Evolutionary conservation across 2,329 filamentous ascomycete genomes (phyloP).

Genomic region (Hawksworthiomyces lignivorus): DNA sequence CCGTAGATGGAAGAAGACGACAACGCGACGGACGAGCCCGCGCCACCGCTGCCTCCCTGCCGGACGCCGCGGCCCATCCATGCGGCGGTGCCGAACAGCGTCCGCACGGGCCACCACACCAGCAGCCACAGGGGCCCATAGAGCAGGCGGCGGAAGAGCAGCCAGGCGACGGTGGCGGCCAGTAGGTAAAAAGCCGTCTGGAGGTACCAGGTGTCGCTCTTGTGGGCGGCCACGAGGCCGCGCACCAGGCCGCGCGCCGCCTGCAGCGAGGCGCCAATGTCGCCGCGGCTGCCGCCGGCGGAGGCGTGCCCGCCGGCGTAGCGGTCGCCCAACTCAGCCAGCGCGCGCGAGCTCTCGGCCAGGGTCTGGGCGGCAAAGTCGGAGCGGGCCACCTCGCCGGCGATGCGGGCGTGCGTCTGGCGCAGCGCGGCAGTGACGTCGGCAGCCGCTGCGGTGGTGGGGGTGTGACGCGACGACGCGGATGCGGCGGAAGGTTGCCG

Average conservation of each 20-base stretch:
- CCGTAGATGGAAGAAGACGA: conserved; percentile 16
- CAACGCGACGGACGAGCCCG: conserved; percentile 15
- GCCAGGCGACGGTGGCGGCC: conserved; percentile 69
- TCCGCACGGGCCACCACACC: conserved; percentile 60
- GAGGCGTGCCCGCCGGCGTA: conserved; percentile 68
- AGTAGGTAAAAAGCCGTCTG: conserved; percentile 84
- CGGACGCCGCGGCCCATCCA: conserved; percentile 38
- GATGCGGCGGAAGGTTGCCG: conserved; percentile 56
- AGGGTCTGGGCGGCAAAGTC: conserved; percentile 87
- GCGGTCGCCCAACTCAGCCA: conserved; percentile 71
- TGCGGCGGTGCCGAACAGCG: conserved; percentile 44
- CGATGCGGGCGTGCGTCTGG: conserved; percentile 79
- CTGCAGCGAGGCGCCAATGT: conserved; percentile 68
- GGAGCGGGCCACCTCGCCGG: conserved; percentile 74
- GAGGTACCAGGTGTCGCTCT: conserved; percentile 97
- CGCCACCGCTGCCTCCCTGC: conserved; percentile 20
- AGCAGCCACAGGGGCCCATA: conserved; percentile 92
- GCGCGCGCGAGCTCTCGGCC: conserved; percentile 71
- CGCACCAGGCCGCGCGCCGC: conserved; percentile 68
- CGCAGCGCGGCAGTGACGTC: conserved; percentile 81
- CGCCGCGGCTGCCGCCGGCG: conserved; percentile 67
- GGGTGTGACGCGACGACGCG: no score
- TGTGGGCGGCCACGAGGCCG: conserved; percentile 76
- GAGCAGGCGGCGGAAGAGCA: conserved; percentile 73
- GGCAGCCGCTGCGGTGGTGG: conserved; percentile 67